These are phyloP conservation scores for Penicillium crustosum DNA, from an alignment of 2,329 filamentous ascomycete species.

Conservation along the genomic window DNA sequence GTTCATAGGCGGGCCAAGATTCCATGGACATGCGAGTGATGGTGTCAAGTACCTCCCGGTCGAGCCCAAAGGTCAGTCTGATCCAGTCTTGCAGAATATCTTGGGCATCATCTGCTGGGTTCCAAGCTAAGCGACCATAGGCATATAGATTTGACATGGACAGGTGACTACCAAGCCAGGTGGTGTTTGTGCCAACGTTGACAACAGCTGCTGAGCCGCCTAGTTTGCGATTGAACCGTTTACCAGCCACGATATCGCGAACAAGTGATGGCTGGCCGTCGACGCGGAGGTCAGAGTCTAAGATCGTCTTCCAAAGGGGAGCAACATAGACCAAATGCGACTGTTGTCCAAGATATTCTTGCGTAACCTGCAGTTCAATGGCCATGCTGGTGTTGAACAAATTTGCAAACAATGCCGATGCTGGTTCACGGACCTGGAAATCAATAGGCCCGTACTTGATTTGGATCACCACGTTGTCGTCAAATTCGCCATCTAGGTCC, in stretches of 20 bases:
- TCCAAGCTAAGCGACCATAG: conserved; percentile 67
- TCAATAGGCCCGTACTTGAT: conserved; percentile 75
- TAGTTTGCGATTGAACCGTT: conserved; percentile 57
- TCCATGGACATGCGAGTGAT: conserved; percentile 64
- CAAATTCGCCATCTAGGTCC: conserved; percentile 63
- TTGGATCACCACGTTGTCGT: conserved; percentile 69
- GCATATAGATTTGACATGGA: conserved; percentile 72
- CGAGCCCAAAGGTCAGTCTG: conserved; percentile 63
- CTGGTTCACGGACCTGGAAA: conserved; percentile 69
- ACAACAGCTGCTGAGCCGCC: conserved; percentile 66
- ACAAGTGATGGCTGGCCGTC: conserved; percentile 58
- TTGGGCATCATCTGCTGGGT: conserved; percentile 52
- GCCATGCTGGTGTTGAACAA: conserved; percentile 51
- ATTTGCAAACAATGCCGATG: conserved; percentile 63
- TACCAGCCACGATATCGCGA: conserved; percentile 61
- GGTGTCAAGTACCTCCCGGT: conserved; percentile 56
- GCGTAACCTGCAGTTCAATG: conserved; percentile 66
- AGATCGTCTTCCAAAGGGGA: conserved; percentile 66
- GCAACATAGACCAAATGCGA: conserved; percentile 67
- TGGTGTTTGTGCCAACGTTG: conserved; percentile 65
- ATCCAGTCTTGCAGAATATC: conserved; percentile 64
- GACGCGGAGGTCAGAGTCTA: conserved; percentile 66
- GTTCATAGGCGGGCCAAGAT: conserved; percentile 70
- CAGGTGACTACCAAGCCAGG: conserved; percentile 68
- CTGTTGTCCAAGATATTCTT: conserved; percentile 72